Evolutionary conservation across 768 basidiomycete genomes (phyloP).

Genomic region (Tephrocybe sp.): DNA sequence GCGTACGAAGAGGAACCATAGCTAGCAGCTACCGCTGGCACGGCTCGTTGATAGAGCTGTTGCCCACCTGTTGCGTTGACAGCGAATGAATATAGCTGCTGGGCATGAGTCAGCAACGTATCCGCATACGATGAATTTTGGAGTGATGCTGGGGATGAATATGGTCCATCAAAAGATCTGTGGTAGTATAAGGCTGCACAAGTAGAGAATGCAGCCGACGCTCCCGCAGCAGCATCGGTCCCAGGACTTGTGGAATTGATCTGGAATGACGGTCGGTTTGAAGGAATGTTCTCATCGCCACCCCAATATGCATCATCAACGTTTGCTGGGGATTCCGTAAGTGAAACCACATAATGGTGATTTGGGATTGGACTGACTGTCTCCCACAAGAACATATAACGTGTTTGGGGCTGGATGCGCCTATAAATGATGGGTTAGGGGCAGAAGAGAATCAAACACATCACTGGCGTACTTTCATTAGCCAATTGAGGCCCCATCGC

Average conservation of each 20-base stretch:
- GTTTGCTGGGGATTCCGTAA: slow-evolving; percentile 34
- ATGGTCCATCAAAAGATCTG: slow-evolving; percentile 45
- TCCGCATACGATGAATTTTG: slow-evolving; percentile 71
- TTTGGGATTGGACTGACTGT: slow-evolving; percentile 37
- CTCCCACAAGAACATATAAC: slow-evolving; percentile 75
- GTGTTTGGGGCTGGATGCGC: slow-evolving; percentile 75
- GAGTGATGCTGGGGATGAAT: slow-evolving; percentile 61
- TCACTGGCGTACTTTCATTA: slow-evolving; percentile 67
- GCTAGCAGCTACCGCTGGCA: slow-evolving; percentile 56
- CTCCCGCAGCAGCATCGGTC: slow-evolving; percentile 84
- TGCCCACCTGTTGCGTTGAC: slow-evolving; percentile 60
- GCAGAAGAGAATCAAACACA: slow-evolving; percentile 1
- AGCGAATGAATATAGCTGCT: slow-evolving; percentile 74
- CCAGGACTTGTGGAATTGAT: slow-evolving; percentile 81
- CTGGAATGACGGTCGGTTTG: slow-evolving; percentile 70
- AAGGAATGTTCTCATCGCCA: slow-evolving; percentile 75
- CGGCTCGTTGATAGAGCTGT: slow-evolving; percentile 65
- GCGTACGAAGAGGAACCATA: slow-evolving; percentile 73
- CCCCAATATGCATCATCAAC: slow-evolving; percentile 87
- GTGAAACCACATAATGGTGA: slow-evolving; percentile 2
- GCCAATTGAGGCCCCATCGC: slow-evolving; percentile 90
- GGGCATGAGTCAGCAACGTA: slow-evolving; percentile 70
- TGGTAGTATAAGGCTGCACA: slow-evolving; percentile 80
- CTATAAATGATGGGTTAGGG: slow-evolving; percentile 37
- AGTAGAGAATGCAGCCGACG: slow-evolving; percentile 84